Evolutionary conservation across 192 early-diverging fungal genomes (phyloP).

Genomic region (Backusella psychrophila): DNA sequence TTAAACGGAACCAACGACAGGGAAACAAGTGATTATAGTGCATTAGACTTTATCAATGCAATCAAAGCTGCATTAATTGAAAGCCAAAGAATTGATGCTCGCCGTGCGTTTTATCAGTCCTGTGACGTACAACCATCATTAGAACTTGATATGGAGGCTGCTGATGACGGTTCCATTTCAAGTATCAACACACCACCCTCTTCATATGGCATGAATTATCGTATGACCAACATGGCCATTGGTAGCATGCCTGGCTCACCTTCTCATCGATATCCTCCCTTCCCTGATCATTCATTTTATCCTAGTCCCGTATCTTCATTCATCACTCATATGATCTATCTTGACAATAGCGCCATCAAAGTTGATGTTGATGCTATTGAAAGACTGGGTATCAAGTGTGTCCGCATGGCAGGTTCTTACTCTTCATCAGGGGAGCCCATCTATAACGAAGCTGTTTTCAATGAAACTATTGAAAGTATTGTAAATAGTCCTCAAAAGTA

Average conservation of each 20-base stretch:
- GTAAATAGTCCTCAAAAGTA: conserved; percentile 2
- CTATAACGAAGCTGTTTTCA: conserved; percentile 8
- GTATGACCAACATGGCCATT: not conserved
- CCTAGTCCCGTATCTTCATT: conserved; percentile 38
- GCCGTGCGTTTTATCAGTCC: conserved; percentile 34
- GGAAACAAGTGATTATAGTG: conserved; percentile 67
- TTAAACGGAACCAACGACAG: conserved; percentile 71
- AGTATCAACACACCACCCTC: conserved; percentile 12
- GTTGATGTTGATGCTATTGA: conserved; percentile 49
- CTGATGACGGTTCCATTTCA: not conserved
- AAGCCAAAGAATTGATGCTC: conserved; percentile 34
- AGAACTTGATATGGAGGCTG: not conserved
- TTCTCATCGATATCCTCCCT: conserved; percentile 29
- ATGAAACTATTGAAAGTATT: conserved; percentile 3
- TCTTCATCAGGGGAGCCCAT: conserved; percentile 12
- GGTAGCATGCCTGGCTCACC: conserved; percentile 20
- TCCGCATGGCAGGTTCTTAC: conserved; percentile 22
- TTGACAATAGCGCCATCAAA: conserved; percentile 45
- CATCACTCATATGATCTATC: conserved; percentile 52
- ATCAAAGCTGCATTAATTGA: conserved; percentile 64
- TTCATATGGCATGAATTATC: not conserved
- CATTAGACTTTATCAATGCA: conserved; percentile 67
- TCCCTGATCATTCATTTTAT: conserved; percentile 32
- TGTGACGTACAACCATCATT: not conserved
- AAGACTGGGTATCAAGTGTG: conserved; percentile 49